Percentiles rank a stretch among this genome's conserved stretches.
Evolutionary conservation across 2,329 filamentous ascomycete genomes (phyloP).

Genomic region (Talaromyces islandicus): DNA sequence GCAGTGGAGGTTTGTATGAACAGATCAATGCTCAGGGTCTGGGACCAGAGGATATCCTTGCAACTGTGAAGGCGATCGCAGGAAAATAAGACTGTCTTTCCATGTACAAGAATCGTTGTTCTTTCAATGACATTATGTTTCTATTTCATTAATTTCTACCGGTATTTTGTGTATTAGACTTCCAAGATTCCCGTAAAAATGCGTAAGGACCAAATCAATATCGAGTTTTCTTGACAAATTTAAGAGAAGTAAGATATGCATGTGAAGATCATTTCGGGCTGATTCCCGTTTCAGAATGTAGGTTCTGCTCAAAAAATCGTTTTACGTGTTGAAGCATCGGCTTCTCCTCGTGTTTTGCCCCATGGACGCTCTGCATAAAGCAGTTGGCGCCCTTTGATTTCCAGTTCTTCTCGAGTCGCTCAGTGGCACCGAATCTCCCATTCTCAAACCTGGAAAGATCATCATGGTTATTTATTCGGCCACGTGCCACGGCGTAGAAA

Average conservation of each 20-base stretch:
- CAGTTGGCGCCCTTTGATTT: not conserved
- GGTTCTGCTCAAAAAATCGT: not conserved
- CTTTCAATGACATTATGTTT: not conserved
- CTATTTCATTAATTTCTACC: not conserved
- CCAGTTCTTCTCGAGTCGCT: constrained; percentile 1
- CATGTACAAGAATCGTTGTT: not conserved
- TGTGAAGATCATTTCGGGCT: not conserved
- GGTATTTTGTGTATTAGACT: not conserved
- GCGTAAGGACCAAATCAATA: not conserved
- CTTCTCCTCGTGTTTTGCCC: not conserved
- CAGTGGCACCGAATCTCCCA: constrained; percentile 1
- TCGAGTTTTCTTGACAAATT: not conserved
- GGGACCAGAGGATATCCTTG: constrained; percentile 28
- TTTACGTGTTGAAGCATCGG: constrained; percentile 1
- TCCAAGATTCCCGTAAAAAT: not conserved
- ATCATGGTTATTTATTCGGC: not conserved
- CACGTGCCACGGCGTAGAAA: not conserved
- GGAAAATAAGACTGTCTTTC: constrained; percentile 10
- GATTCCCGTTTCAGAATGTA: not conserved
- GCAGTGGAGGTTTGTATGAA: constrained; percentile 32
- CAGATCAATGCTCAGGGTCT: constrained; percentile 34
- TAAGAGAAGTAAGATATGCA: not conserved
- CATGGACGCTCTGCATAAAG: not conserved
- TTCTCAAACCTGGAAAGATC: not conserved
- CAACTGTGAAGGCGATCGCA: constrained; percentile 22